Evolutionary conservation across 495 filamentous ascomycete species (phyloP).

Genomic region (Glarea lozoyensis): DNA sequence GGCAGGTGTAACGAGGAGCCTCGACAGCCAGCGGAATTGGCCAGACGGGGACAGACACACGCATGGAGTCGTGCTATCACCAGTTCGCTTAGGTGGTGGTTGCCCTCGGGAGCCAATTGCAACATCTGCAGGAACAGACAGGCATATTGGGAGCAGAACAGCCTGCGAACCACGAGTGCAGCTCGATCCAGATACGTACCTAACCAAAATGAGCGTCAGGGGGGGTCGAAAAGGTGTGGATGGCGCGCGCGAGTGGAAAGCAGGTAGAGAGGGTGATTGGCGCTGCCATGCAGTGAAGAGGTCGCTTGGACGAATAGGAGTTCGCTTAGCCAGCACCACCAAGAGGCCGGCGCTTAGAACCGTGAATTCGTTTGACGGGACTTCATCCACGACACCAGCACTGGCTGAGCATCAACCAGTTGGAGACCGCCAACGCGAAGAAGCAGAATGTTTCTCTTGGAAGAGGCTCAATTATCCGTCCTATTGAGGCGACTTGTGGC

Average conservation of each 20-base stretch:
- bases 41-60: too few species aligned
- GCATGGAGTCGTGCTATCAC: conserved; percentile 12
- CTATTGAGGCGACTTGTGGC: too few species aligned
- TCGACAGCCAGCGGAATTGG: too few species aligned
- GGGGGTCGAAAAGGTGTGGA: neutral
- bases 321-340: neutral
- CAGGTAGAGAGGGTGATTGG: neutral
- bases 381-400: neutral
- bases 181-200: conserved; percentile 8
- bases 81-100: conserved; percentile 1
- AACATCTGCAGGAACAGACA: too few species aligned
- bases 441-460: too few species aligned
- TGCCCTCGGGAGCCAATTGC: conserved; percentile 13
- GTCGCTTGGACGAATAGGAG: conserved; percentile 4
- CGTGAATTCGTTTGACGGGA: neutral
- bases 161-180: conserved; percentile 9
- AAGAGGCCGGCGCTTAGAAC: conserved; percentile 2
- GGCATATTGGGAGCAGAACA: too few species aligned
- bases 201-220: conserved; percentile 19
- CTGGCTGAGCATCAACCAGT: conserved; percentile 2
- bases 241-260: conserved; percentile 2
- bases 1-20: too few species aligned
- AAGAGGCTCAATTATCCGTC: too few species aligned
- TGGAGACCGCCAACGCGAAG: too few species aligned
- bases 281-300: conserved; percentile 1